phyloP scores from a whole-genome alignment of 805 yeast species.

The Hanseniaspora pseudoguilliermondii region DNA sequence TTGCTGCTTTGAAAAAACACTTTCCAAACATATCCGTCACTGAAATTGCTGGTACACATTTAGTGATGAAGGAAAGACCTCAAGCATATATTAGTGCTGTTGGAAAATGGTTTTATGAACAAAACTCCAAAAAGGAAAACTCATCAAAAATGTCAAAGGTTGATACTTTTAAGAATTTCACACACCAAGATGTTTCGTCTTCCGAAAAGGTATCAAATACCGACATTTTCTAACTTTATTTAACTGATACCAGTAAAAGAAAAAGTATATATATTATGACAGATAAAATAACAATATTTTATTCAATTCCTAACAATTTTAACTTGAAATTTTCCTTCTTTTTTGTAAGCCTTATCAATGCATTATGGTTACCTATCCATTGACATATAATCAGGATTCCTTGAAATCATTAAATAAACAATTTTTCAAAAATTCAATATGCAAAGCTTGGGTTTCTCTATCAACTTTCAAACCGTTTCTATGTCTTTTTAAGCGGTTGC shows the following conservation, averaged over 20 bases:
- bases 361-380: too few relatives aligned
- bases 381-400: too few relatives aligned
- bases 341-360: too few relatives aligned
- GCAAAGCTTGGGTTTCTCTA: background rate
- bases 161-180: background rate
- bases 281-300: too few relatives aligned
- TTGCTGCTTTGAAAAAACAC: slow-evolving; percentile 14
- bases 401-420: background rate
- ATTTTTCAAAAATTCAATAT: background rate
- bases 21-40: slow-evolving; percentile 22
- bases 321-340: too few relatives aligned
- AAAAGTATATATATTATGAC: too few relatives aligned
- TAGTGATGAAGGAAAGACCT: slow-evolving; percentile 22
- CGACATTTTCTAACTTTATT: too few relatives aligned
- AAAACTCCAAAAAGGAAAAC: background rate
- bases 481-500: background rate
- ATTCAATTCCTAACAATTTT: too few relatives aligned
- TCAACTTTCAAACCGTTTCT: background rate
- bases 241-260: too few relatives aligned
- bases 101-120: slow-evolving; percentile 16
- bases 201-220: too few relatives aligned
- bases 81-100: slow-evolving; percentile 17
- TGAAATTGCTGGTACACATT: slow-evolving; percentile 25
- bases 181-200: background rate
- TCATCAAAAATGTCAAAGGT: background rate